These are phyloP conservation scores for Corylus americana DNA, from an alignment of 306 rosid species.

Conservation along the genomic window DNA sequence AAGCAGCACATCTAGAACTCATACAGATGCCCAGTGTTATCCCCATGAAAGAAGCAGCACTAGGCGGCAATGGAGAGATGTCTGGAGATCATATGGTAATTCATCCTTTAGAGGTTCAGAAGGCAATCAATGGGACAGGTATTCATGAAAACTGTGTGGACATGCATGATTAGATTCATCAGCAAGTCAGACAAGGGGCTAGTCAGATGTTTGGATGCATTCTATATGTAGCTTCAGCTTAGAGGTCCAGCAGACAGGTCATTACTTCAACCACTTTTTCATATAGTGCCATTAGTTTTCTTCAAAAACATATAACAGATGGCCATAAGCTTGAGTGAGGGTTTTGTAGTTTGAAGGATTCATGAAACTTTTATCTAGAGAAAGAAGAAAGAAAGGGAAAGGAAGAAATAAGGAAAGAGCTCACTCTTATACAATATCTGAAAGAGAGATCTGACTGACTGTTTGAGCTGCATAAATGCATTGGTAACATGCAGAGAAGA, in stretches of 20 bases:
- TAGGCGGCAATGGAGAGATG: slow-evolving; percentile 76
- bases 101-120: slow-evolving; percentile 56
- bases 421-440: background rate
- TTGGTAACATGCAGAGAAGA: background rate
- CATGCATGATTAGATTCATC: slow-evolving; percentile 26
- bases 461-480: background rate
- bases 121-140: slow-evolving; percentile 53
- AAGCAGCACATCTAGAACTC: slow-evolving; percentile 56
- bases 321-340: slow-evolving; percentile 21
- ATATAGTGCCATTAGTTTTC: background rate
- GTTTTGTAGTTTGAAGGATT: slow-evolving; percentile 23
- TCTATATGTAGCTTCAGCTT: slow-evolving; percentile 23
- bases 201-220: slow-evolving; percentile 16
- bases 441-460: background rate
- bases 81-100: slow-evolving; percentile 56
- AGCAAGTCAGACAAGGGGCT: slow-evolving; percentile 21
- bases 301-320: slow-evolving; percentile 15
- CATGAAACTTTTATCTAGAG: slow-evolving; percentile 21
- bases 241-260: slow-evolving; percentile 15
- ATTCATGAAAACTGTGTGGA: slow-evolving; percentile 33
- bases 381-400: background rate
- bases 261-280: slow-evolving; percentile 12
- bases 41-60: slow-evolving; percentile 62
- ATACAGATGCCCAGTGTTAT: slow-evolving; percentile 51
- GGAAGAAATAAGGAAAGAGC: background rate